Evolutionary conservation across 23 red algal species (phyloP).

Genomic region (Gracilariopsis chorda): DNA sequence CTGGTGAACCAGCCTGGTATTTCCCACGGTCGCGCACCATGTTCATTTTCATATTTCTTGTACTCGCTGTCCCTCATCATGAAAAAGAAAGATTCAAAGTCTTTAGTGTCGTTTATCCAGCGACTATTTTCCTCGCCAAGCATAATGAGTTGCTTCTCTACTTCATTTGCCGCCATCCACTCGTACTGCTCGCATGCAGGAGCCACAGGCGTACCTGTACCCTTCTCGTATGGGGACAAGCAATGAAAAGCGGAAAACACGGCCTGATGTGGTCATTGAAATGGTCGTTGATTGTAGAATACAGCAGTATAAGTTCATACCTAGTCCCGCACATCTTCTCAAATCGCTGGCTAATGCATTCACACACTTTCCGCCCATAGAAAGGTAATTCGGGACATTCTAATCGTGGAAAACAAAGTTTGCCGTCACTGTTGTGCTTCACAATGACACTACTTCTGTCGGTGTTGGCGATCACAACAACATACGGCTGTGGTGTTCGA

Average conservation of each 20-base stretch:
- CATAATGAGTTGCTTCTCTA: background rate
- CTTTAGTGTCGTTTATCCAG: background rate
- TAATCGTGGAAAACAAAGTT: background rate
- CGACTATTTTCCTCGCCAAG: background rate
- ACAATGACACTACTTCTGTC: background rate
- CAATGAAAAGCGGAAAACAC: background rate
- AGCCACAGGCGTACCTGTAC: background rate
- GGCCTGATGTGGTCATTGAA: background rate
- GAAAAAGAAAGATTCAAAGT: background rate
- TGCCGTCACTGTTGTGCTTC: background rate
- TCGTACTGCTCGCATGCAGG: background rate
- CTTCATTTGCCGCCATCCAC: background rate
- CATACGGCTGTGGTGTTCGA: background rate
- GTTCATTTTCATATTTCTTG: background rate
- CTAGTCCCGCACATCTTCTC: background rate
- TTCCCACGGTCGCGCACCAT: background rate
- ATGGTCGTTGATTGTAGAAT: background rate
- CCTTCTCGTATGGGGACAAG: background rate
- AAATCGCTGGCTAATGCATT: background rate
- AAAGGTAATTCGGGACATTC: background rate
- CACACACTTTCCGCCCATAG: background rate
- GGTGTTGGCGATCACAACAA: background rate
- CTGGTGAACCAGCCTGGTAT: background rate
- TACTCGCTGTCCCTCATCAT: background rate
- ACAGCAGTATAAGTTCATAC: background rate